These are phyloP conservation scores for Claviceps sp. DNA, from an alignment of 2,329 filamentous ascomycete genomes.

Conservation along the genomic window DNA sequence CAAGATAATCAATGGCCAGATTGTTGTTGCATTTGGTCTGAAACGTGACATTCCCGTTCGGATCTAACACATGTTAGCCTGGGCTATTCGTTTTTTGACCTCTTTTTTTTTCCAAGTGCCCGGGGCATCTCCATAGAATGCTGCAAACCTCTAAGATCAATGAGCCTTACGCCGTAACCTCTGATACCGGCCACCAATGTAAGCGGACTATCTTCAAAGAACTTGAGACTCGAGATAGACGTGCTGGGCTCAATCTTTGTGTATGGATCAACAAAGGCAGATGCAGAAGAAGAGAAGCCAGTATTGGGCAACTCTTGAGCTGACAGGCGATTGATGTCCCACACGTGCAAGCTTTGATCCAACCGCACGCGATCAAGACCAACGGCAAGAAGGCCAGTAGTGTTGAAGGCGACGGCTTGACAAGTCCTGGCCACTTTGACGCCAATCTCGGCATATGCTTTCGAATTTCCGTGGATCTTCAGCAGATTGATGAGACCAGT, in stretches of 20 bases:
- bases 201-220: conserved; percentile 65
- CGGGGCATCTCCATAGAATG: neutral
- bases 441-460: conserved; percentile 49
- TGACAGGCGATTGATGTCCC: conserved; percentile 56
- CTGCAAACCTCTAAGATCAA: conserved; percentile 58
- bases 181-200: conserved; percentile 66
- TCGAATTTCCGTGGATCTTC: conserved; percentile 57
- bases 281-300: conserved; percentile 36
- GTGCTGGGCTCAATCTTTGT: conserved; percentile 51
- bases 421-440: conserved; percentile 66
- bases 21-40: conserved; percentile 57
- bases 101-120: neutral
- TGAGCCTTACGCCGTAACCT: conserved; percentile 59
- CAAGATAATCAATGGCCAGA: conserved; percentile 63
- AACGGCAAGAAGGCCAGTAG: conserved; percentile 57
- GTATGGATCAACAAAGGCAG: conserved; percentile 42
- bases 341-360: conserved; percentile 71
- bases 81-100: neutral
- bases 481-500: conserved; percentile 65
- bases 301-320: conserved; percentile 30
- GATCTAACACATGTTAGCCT: conserved; percentile 23
- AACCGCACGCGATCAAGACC: conserved; percentile 70
- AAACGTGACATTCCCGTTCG: conserved; percentile 42
- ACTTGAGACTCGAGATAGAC: conserved; percentile 70
- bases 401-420: conserved; percentile 71